These are phyloP conservation scores for Spiromastix sp. DNA, from an alignment of 2,329 filamentous ascomycete genomes.

Conservation along the genomic window DNA sequence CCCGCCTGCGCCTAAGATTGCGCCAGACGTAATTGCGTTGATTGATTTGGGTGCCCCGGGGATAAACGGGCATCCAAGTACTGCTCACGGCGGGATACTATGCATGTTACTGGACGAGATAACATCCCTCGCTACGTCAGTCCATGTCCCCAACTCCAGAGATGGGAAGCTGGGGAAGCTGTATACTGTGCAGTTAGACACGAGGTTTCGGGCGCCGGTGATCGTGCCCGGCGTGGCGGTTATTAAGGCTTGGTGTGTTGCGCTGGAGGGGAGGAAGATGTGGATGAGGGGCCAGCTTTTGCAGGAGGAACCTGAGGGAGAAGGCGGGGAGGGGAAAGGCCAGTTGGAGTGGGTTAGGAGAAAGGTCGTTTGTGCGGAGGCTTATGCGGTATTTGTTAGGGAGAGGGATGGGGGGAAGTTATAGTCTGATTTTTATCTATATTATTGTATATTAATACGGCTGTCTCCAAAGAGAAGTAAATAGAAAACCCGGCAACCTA, in stretches of 20 bases:
- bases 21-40: conserved; percentile 29
- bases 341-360: conserved; percentile 23
- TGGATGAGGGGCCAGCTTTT: conserved; percentile 31
- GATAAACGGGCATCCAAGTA: conserved; percentile 28
- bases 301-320: conserved; percentile 24
- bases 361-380: conserved; percentile 28
- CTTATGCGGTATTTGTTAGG: conserved; percentile 32
- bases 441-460: background rate
- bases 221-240: conserved; percentile 26
- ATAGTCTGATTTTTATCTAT: conserved; percentile 6
- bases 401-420: conserved; percentile 20
- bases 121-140: conserved; percentile 30
- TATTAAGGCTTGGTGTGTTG: conserved; percentile 26
- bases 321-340: conserved; percentile 12
- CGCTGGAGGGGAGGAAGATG: conserved; percentile 27
- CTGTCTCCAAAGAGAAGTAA: background rate
- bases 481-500: no score
- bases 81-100: conserved; percentile 31
- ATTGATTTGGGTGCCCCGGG: conserved; percentile 25
- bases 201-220: conserved; percentile 30
- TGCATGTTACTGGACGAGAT: conserved; percentile 34
- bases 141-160: conserved; percentile 16
- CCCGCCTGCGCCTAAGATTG: conserved; percentile 3
- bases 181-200: conserved; percentile 32
- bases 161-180: conserved; percentile 20